These are phyloP conservation scores for Isoetes taiwanensis DNA, from an alignment of 75 land plant species.

Conservation along the genomic window DNA sequence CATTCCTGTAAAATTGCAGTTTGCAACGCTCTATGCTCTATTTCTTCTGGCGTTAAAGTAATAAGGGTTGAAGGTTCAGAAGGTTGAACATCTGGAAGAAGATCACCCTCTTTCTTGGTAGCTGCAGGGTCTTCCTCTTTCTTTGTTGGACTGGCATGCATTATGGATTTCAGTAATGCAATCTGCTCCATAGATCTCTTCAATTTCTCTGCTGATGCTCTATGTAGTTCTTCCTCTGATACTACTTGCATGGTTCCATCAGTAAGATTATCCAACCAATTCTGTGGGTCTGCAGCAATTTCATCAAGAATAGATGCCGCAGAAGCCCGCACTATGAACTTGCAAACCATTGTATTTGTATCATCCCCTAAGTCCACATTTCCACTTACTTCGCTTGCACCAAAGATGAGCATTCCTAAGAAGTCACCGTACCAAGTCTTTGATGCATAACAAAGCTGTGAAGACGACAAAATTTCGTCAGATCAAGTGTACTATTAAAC, in stretches of 20 bases:
- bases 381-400: slow-evolving; percentile 95
- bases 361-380: slow-evolving; percentile 97
- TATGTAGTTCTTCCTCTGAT: slow-evolving; percentile 85
- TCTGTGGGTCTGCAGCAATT: slow-evolving; percentile 60
- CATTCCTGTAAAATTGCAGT: slow-evolving; percentile 90
- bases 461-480: too few species aligned
- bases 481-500: too few species aligned
- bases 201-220: slow-evolving; percentile 26
- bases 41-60: slow-evolving; percentile 72
- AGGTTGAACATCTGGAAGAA: slow-evolving; percentile 20
- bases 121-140: slow-evolving; percentile 17
- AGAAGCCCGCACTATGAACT: slow-evolving; percentile 85
- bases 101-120: slow-evolving; percentile 10
- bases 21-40: slow-evolving; percentile 90
- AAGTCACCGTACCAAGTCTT: slow-evolving; percentile 98
- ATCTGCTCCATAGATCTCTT: slow-evolving; percentile 20
- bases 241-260: slow-evolving; percentile 77
- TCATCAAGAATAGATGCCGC: slow-evolving; percentile 74
- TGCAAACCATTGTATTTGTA: slow-evolving; percentile 92
- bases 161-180: too few species aligned
- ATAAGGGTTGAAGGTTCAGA: slow-evolving; percentile 74
- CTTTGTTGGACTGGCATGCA: slow-evolving; percentile 18
- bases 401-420: slow-evolving; percentile 90
- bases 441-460: slow-evolving; percentile 91
- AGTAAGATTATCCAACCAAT: slow-evolving; percentile 93